These are phyloP conservation scores for Aspergillus ibericus DNA, from an alignment of 2,329 filamentous ascomycete species.

Conservation along the genomic window DNA sequence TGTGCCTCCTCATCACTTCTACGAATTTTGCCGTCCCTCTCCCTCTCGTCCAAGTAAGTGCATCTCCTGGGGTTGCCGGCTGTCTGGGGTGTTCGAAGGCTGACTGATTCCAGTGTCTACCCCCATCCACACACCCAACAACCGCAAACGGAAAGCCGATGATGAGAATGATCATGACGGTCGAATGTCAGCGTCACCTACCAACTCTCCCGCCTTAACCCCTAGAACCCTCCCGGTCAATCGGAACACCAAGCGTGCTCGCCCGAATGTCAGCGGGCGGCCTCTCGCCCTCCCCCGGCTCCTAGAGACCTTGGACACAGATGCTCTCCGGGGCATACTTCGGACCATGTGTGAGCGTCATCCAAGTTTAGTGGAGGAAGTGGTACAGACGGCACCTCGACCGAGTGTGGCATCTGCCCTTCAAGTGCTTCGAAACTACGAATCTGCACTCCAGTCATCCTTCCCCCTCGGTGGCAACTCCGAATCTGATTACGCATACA, in stretches of 20 bases:
- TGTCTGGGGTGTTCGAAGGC: not conserved
- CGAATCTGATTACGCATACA: slow-evolving; percentile 90
- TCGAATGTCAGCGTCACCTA: slow-evolving; percentile 88
- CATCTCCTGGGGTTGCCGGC: slow-evolving; percentile 7
- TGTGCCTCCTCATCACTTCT: slow-evolving; percentile 61
- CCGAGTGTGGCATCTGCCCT: slow-evolving; percentile 80
- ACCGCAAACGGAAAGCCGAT: slow-evolving; percentile 85
- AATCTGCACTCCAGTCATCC: slow-evolving; percentile 71
- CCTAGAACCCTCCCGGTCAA: slow-evolving; percentile 66
- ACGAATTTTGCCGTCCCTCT: slow-evolving; percentile 60
- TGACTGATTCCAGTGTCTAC: slow-evolving; percentile 37
- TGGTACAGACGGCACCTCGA: slow-evolving; percentile 79
- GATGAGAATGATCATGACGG: slow-evolving; percentile 67
- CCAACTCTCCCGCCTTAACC: slow-evolving; percentile 74
- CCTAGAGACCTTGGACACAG: slow-evolving; percentile 88
- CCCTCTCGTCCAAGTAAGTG: slow-evolving; percentile 60
- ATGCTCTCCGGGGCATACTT: slow-evolving; percentile 81
- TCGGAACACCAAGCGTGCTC: slow-evolving; percentile 66
- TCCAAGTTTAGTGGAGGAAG: slow-evolving; percentile 80
- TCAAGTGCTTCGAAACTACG: slow-evolving; percentile 77
- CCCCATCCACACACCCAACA: slow-evolving; percentile 42
- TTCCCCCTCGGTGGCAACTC: slow-evolving; percentile 83
- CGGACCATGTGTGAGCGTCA: slow-evolving; percentile 88
- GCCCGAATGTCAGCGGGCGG: slow-evolving; percentile 68
- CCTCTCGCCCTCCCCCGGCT: slow-evolving; percentile 70